phyloP scores from a whole-genome alignment of 768 basidiomycete species.

The Russula emetica region DNA sequence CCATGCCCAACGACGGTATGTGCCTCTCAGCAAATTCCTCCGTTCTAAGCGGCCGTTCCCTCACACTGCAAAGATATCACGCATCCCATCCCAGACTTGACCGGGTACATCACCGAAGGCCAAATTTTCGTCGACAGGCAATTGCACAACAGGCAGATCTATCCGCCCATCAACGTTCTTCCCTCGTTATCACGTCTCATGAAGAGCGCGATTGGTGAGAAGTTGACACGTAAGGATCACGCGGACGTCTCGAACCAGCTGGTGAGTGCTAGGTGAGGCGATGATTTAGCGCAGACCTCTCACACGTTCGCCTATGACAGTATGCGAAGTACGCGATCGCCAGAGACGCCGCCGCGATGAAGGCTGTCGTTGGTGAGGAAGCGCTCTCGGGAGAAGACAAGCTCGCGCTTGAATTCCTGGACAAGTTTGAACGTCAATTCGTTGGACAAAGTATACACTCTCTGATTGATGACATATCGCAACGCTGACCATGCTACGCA shows the following conservation, averaged over 20 bases:
- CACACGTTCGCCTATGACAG: slow-evolving; percentile 40
- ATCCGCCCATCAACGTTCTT: slow-evolving; percentile 98
- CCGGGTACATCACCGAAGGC: slow-evolving; percentile 98
- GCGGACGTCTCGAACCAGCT: slow-evolving; percentile 99
- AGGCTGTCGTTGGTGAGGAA: slow-evolving; percentile 98
- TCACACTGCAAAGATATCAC: slow-evolving; percentile 74
- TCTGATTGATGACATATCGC: not conserved
- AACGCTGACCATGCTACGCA: slow-evolving; percentile 34
- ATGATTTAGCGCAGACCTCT: slow-evolving; percentile 20
- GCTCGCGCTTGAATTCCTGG: slow-evolving; percentile 93
- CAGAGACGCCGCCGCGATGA: slow-evolving; percentile 96
- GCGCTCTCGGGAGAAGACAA: slow-evolving; percentile 94
- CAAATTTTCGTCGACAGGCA: slow-evolving; percentile 99
- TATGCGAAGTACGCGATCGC: slow-evolving; percentile 99
- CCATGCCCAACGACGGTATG: slow-evolving; percentile 99
- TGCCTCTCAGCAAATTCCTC: slow-evolving; percentile 1
- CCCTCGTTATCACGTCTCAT: slow-evolving; percentile 98
- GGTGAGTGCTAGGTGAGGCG: slow-evolving; percentile 45
- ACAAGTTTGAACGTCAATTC: slow-evolving; percentile 96
- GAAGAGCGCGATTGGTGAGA: slow-evolving; percentile 99
- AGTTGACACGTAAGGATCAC: slow-evolving; percentile 96
- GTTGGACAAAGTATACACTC: slow-evolving; percentile 80
- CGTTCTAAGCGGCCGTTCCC: slow-evolving; percentile 20
- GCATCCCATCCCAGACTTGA: slow-evolving; percentile 99
- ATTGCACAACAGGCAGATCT: slow-evolving; percentile 94